Percentiles rank a stretch among this genome's conserved stretches.
Evolutionary conservation across 768 basidiomycete species (phyloP).

Genomic region (Basidioascus undulatus): DNA sequence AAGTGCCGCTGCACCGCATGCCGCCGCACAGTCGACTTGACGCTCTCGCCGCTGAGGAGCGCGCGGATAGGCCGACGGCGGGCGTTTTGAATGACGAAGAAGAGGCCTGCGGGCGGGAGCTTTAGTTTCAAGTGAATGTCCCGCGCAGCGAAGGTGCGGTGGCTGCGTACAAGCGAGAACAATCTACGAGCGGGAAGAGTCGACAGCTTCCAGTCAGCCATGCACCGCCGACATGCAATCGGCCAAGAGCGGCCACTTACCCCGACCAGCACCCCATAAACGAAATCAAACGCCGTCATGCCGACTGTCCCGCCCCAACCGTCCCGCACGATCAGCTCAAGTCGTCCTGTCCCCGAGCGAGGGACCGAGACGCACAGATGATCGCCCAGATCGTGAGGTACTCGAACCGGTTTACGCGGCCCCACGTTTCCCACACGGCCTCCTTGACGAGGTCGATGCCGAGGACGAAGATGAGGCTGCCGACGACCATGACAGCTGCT

Average conservation of each 20-base stretch:
- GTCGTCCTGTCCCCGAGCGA: too few relatives aligned
- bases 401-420: constrained; percentile 52
- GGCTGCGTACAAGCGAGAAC: not conserved
- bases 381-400: constrained; percentile 22
- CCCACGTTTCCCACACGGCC: constrained; percentile 83
- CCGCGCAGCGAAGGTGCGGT: not conserved
- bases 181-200: too few relatives aligned
- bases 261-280: constrained; percentile 75
- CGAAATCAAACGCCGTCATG: constrained; percentile 90
- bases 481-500: constrained; percentile 79
- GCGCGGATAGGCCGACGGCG: constrained; percentile 60
- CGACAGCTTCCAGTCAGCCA: too few relatives aligned
- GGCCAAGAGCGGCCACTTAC: too few relatives aligned
- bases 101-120: too few relatives aligned
- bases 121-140: too few relatives aligned
- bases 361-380: too few relatives aligned
- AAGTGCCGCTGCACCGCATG: constrained; percentile 16
- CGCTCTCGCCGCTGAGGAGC: constrained; percentile 45
- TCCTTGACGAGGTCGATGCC: constrained; percentile 88
- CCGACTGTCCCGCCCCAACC: too few relatives aligned
- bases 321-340: too few relatives aligned
- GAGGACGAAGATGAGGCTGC: constrained; percentile 75
- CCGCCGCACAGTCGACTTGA: constrained; percentile 72
- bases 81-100: constrained; percentile 92
- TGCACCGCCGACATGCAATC: too few relatives aligned